These are phyloP conservation scores for Scheffersomyces stambukii DNA, from an alignment of 1,139 yeast species.

Conservation along the genomic window DNA sequence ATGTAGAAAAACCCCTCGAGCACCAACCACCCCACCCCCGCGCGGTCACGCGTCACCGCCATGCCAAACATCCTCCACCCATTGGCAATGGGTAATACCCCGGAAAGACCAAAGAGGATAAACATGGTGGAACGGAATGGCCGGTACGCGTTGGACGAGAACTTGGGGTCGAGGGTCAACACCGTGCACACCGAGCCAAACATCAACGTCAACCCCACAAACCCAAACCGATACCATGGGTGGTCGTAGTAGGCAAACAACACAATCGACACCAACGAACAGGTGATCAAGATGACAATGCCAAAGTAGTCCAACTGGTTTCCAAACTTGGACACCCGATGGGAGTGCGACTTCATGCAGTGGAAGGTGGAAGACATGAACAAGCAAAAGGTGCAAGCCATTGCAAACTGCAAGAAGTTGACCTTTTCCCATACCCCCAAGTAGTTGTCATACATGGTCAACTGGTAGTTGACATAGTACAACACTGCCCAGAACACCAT, in stretches of 20 bases:
- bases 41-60: conserved; percentile 43
- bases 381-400: conserved; percentile 52
- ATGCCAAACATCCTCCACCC: conserved; percentile 39
- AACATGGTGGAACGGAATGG: conserved; percentile 77
- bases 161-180: conserved; percentile 61
- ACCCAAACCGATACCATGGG: conserved; percentile 34
- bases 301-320: conserved; percentile 87
- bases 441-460: conserved; percentile 39
- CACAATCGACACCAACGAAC: conserved; percentile 70
- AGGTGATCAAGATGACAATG: conserved; percentile 68
- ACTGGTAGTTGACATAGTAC: conserved; percentile 20
- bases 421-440: conserved; percentile 38
- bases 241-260: conserved; percentile 63
- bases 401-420: conserved; percentile 37
- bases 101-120: conserved; percentile 76
- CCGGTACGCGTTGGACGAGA: conserved; percentile 68
- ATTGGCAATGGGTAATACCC: conserved; percentile 61
- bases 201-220: conserved; percentile 44
- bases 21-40: conserved; percentile 59
- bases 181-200: conserved; percentile 63
- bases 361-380: conserved; percentile 76
- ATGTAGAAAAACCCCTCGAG: conserved; percentile 73
- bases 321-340: conserved; percentile 55
- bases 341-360: conserved; percentile 72
- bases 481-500: conserved; percentile 25